Evolutionary conservation across 768 basidiomycete species (phyloP).

Genomic region (Melanogaster broomeanus): DNA sequence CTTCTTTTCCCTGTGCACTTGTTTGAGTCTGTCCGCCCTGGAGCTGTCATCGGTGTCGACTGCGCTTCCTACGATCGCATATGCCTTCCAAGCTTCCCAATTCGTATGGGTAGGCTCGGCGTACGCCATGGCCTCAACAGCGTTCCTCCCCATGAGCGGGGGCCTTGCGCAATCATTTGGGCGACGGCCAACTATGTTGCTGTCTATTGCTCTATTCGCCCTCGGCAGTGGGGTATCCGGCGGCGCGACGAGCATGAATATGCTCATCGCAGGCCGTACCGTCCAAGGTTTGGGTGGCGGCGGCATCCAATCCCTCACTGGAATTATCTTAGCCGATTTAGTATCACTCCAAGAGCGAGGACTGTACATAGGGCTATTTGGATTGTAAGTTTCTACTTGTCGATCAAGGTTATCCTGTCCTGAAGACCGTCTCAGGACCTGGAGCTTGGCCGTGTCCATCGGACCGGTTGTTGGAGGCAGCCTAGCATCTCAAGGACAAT

Average conservation of each 20-base stretch:
- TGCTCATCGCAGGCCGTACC: too few species aligned
- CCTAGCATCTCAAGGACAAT: too few species aligned
- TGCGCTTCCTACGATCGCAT: slow-evolving; percentile 36
- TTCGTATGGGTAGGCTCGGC: slow-evolving; percentile 38
- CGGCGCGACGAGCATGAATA: too few species aligned
- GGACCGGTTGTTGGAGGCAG: too few species aligned
- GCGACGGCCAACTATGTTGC: slow-evolving; percentile 27
- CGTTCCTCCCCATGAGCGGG: slow-evolving; percentile 39
- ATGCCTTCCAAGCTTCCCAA: slow-evolving; percentile 26
- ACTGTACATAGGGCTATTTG: too few species aligned
- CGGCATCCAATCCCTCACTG: too few species aligned
- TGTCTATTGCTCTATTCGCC: slow-evolving; percentile 27
- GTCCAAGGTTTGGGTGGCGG: too few species aligned
- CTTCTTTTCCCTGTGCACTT: slow-evolving; percentile 24
- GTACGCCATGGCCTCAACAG: slow-evolving; percentile 38
- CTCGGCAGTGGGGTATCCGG: slow-evolving; percentile 39
- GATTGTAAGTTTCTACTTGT: slow-evolving; percentile 5
- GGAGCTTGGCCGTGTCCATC: too few species aligned
- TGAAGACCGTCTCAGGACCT: slow-evolving; percentile 18
- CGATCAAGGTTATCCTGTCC: not conserved
- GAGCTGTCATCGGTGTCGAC: slow-evolving; percentile 30
- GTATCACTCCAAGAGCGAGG: too few species aligned
- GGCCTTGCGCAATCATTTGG: slow-evolving; percentile 33
- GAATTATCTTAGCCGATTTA: too few species aligned
- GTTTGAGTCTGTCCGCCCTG: slow-evolving; percentile 28